Evolutionary conservation across 139 green algal genomes (phyloP).

Genomic region (Closterium sp.): DNA sequence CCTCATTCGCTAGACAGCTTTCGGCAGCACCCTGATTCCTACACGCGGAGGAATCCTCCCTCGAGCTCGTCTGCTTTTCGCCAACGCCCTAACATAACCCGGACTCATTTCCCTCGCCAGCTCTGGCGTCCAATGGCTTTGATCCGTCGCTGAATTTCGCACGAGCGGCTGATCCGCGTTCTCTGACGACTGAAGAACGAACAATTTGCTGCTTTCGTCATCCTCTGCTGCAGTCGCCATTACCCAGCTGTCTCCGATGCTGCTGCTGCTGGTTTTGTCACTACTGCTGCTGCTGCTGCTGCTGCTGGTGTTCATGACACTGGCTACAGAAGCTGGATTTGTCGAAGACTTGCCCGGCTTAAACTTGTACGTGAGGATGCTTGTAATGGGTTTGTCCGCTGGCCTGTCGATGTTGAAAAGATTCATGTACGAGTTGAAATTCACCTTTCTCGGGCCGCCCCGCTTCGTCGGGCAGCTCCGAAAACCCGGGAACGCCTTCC

Average conservation of each 20-base stretch:
- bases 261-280: not conserved
- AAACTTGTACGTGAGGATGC: not conserved
- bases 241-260: not conserved
- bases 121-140: not conserved
- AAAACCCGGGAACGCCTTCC: not conserved
- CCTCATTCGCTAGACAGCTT: not conserved
- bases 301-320: not conserved
- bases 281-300: not conserved
- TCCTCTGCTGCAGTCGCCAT: not conserved
- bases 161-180: not conserved
- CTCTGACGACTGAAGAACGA: not conserved
- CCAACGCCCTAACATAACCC: not conserved
- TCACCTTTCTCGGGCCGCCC: not conserved
- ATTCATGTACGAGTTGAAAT: not conserved
- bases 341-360: not conserved
- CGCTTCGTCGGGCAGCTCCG: not conserved
- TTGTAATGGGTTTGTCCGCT: not conserved
- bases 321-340: not conserved
- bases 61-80: not conserved
- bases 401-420: not conserved
- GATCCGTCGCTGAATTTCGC: not conserved
- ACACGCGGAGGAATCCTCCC: not conserved
- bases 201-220: not conserved
- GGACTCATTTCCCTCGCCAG: not conserved
- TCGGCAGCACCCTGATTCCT: not conserved